Percentiles rank a stretch among this genome's conserved stretches.
These are phyloP conservation scores for Aureococcus anophagefferens DNA, from an alignment of 108 stramenopile species.

Conservation along the genomic window DNA sequence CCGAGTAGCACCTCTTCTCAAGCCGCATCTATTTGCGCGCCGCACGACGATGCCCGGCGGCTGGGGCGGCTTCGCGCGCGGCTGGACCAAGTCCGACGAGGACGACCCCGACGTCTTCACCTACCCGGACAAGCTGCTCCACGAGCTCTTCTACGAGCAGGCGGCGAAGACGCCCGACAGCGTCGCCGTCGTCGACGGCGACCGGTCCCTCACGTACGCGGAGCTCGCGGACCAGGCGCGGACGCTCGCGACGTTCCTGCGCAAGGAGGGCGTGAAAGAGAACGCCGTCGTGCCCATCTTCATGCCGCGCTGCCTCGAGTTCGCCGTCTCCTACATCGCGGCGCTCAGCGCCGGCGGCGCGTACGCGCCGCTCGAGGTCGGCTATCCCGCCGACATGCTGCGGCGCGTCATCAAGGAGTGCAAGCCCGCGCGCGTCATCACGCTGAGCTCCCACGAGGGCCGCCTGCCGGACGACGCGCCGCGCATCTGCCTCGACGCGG, in stretches of 20 bases:
- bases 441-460: too few relatives aligned
- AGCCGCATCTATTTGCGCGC: too few relatives aligned
- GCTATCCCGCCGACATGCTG: conserved; percentile 56
- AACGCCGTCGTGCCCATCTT: conserved; percentile 37
- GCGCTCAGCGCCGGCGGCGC: conserved; percentile 53
- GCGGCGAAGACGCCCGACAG: conserved; percentile 18
- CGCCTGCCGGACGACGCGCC: too few relatives aligned
- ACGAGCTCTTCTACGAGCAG: conserved; percentile 23
- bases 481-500: too few relatives aligned
- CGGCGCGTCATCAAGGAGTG: conserved; percentile 44
- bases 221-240: conserved; percentile 31
- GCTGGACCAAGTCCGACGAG: too few relatives aligned
- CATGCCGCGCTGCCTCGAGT: conserved; percentile 51
- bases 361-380: conserved; percentile 62
- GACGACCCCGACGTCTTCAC: too few relatives aligned
- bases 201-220: conserved; percentile 20
- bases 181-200: conserved; percentile 29
- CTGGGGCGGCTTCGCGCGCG: too few relatives aligned
- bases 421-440: too few relatives aligned
- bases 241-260: conserved; percentile 23
- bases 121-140: conserved; percentile 17
- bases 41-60: too few relatives aligned
- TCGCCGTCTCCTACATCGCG: conserved; percentile 51
- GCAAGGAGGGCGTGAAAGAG: conserved; percentile 22
- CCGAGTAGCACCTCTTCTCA: too few relatives aligned